Conservation (phyloP, 371 early-diverging fungal species). For the Syncephalis plumigaleata region DNA sequence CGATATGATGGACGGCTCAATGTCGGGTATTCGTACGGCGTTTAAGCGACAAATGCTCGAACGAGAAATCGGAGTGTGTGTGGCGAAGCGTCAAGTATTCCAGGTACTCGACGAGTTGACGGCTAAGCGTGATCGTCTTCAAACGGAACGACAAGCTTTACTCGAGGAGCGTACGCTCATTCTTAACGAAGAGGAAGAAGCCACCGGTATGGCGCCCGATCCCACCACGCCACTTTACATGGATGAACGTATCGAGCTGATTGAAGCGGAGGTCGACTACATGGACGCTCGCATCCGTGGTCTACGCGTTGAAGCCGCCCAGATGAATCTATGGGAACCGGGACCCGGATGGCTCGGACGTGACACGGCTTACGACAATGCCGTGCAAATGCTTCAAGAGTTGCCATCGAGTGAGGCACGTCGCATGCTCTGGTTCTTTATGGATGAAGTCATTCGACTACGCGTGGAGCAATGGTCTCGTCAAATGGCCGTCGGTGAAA, state of each 20-base stretch:
- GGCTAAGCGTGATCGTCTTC: slow-evolving; percentile 32
- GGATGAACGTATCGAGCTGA: slow-evolving; percentile 66
- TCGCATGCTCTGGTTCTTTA: slow-evolving; percentile 42
- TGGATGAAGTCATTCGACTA: slow-evolving; percentile 58
- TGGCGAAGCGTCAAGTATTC: slow-evolving; percentile 15
- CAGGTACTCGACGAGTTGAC: slow-evolving; percentile 25
- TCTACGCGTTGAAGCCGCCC: slow-evolving; percentile 53
- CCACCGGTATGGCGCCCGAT: slow-evolving; percentile 27
- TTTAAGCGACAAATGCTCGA: slow-evolving; percentile 20
- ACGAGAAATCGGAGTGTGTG: slow-evolving; percentile 15
- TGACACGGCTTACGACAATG: slow-evolving; percentile 35
- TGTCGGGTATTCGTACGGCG: slow-evolving; percentile 9
- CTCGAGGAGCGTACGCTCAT: slow-evolving; percentile 48
- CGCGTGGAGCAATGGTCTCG: slow-evolving; percentile 41
- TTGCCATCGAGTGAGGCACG: slow-evolving; percentile 50
- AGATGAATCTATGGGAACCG: slow-evolving; percentile 28
- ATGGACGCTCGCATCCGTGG: slow-evolving; percentile 48
- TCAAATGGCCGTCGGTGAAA: slow-evolving; percentile 33
- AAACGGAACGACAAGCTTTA: slow-evolving; percentile 49
- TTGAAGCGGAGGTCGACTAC: slow-evolving; percentile 69
- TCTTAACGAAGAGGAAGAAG: slow-evolving; percentile 29
- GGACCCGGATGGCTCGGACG: slow-evolving; percentile 33
- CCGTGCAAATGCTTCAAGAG: slow-evolving; percentile 42
- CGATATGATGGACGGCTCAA: slow-evolving; percentile 2
- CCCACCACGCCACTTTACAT: slow-evolving; percentile 43